These are phyloP conservation scores for Starmera caribaea DNA, from an alignment of 805 yeast species.

Conservation along the genomic window DNA sequence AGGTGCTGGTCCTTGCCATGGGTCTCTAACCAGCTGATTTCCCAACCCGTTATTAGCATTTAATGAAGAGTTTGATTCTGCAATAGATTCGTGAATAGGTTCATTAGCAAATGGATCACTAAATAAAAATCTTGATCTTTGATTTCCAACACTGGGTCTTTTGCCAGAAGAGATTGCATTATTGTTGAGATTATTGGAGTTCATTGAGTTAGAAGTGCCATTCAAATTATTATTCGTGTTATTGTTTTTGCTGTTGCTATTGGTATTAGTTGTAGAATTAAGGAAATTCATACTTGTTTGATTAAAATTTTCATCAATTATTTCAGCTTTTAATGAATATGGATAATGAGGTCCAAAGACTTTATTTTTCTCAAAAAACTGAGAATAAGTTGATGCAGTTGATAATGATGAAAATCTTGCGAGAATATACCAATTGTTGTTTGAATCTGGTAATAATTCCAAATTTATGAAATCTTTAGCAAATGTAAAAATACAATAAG, in stretches of 20 bases:
- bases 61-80: conserved; percentile 3
- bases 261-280: neutral
- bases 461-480: conserved; percentile 52
- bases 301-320: conserved; percentile 20
- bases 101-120: conserved; percentile 49
- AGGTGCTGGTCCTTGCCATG: conserved; percentile 23
- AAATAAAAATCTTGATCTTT: conserved; percentile 60
- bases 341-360: conserved; percentile 42
- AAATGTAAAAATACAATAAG: conserved; percentile 55
- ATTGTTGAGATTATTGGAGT: conserved; percentile 6
- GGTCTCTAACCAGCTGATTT: conserved; percentile 33
- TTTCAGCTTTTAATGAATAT: conserved; percentile 30
- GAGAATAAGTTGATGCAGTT: conserved; percentile 34
- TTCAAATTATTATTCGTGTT: too few relatives aligned
- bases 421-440: conserved; percentile 25
- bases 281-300: too few relatives aligned
- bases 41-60: conserved; percentile 25
- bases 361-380: conserved; percentile 28
- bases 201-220: too few relatives aligned
- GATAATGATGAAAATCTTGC: conserved; percentile 37
- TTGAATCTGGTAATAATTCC: conserved; percentile 32
- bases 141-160: conserved; percentile 46
- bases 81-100: conserved; percentile 11
- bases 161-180: conserved; percentile 24
- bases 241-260: too few relatives aligned